Conservation (phyloP, 768 basidiomycete species). For the Fomitopsis serialis region DNA sequence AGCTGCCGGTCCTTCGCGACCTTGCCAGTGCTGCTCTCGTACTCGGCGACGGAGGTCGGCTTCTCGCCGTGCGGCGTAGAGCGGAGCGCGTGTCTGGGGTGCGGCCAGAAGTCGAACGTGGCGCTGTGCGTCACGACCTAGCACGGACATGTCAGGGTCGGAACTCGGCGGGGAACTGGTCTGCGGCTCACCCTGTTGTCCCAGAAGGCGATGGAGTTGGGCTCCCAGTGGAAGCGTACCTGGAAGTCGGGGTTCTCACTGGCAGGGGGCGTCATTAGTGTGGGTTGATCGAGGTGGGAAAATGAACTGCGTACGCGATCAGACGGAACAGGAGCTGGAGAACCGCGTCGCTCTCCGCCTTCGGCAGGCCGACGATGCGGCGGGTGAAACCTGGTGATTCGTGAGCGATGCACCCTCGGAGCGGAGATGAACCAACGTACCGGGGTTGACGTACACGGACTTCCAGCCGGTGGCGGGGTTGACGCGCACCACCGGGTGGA, state of each 20-base stretch:
- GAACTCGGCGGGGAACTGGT: neutral
- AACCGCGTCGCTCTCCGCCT: slow-evolving; percentile 75
- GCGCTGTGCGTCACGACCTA: slow-evolving; percentile 74
- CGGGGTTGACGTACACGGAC: slow-evolving; percentile 77
- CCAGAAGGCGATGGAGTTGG: slow-evolving; percentile 79
- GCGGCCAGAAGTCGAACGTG: slow-evolving; percentile 80
- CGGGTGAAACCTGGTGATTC: slow-evolving; percentile 62
- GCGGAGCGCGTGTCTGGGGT: slow-evolving; percentile 70
- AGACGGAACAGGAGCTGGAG: slow-evolving; percentile 66
- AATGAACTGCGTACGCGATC: slow-evolving; percentile 29
- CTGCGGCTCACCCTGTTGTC: slow-evolving; percentile 61
- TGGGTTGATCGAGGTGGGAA: neutral
- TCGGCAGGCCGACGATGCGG: slow-evolving; percentile 72
- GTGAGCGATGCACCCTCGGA: neutral
- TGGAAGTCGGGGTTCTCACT: slow-evolving; percentile 68
- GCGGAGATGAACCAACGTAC: slow-evolving; percentile 24
- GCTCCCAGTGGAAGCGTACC: slow-evolving; percentile 73
- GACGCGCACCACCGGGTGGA: slow-evolving; percentile 80
- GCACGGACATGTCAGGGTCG: neutral
- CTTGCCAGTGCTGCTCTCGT: slow-evolving; percentile 56
- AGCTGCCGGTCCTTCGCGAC: slow-evolving; percentile 67
- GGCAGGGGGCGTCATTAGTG: slow-evolving; percentile 2
- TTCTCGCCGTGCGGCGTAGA: slow-evolving; percentile 79
- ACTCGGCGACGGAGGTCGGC: slow-evolving; percentile 71
- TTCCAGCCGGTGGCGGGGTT: slow-evolving; percentile 85